Base-by-base conservation (phyloP, 768 basidiomycete species). In the Rhizopogon sp. region DNA sequence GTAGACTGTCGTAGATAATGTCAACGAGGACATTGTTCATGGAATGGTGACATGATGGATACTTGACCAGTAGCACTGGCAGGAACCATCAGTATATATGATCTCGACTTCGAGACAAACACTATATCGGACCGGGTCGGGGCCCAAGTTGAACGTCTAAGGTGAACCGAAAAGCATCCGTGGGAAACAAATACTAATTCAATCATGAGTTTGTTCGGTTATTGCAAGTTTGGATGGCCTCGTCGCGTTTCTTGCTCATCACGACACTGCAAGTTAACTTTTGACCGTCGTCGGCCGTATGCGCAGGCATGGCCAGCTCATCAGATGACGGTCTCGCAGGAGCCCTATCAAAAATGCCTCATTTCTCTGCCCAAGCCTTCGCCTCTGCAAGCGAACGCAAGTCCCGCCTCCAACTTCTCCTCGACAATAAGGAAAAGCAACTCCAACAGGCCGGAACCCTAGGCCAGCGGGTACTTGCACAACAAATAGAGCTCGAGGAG, bases 401-500 rank as follows among this genome's bases (percentile, higher is more conserved):
- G 64, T 76, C 77, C 55, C 78, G 83, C 56, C 76, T 85, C 11
- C 83, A 86, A 55, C 72, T 71, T 56, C 84, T 97, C 56, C 82
- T 98, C 61, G 91, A 93, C 73, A 80, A 76, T 68, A 98, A 98
- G 78, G 90, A 94, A 71, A 84, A 85, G 66, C 93, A 98, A 70
- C 86, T 98, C 35, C 86, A 92, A 59, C 88, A 92, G 60, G 92
- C 93, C 5, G 94, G 91, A 39, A 88, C 86, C 53, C 84, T 98
- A 66, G 95, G 96, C 50, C 93, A 97, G 73, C 88, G 91, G 69
- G 84, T 98, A 63, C 85, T 98, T 58, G 82, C 84, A 17, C 96
- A 98, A 76, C 93, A 93, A 72, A 87, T 91, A 74, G 91, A 96
- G 66, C 82, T 98, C 58, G 92, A 97, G 71, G 86, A 88, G 66